These are phyloP conservation scores for Mikania micrantha DNA, from an alignment of 129 eudicot species.

Conservation along the genomic window DNA sequence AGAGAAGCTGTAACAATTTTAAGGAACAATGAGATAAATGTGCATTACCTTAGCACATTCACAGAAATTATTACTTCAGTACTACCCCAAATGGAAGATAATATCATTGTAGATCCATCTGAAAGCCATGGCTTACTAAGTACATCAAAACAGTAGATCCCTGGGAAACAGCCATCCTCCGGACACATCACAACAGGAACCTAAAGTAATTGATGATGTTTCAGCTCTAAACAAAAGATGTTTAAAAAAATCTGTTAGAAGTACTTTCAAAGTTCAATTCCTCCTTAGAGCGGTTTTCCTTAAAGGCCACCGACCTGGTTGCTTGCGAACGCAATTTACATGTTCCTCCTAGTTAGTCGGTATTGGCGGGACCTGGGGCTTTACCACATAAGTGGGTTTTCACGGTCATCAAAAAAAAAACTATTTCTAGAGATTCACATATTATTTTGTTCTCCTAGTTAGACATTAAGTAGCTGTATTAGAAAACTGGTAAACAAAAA, in stretches of 20 bases:
- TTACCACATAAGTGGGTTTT: too few species aligned
- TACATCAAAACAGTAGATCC: constrained; percentile 52
- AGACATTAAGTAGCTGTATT: background rate
- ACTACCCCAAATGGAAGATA: constrained; percentile 88
- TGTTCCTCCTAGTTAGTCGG: too few species aligned
- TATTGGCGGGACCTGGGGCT: too few species aligned
- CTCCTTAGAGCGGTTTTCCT: too few species aligned
- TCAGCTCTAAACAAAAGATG: background rate
- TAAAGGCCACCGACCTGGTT: too few species aligned
- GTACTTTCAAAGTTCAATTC: background rate
- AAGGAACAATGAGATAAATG: background rate
- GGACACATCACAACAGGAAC: constrained; percentile 90
- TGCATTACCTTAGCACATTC: constrained; percentile 55
- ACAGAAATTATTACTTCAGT: constrained; percentile 68
- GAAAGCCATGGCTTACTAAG: constrained; percentile 84
- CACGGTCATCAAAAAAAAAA: too few species aligned
- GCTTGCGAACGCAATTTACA: too few species aligned
- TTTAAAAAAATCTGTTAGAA: background rate
- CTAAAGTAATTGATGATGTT: constrained; percentile 25
- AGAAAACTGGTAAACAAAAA: background rate
- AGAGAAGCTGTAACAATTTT: background rate
- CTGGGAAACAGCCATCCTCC: constrained; percentile 92
- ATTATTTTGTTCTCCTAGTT: constrained; percentile 3
- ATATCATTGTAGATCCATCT: constrained; percentile 77
- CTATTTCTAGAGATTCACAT: background rate